Conservation (phyloP, 1,284 basidiomycete genomes). For the Irpex sp. region DNA sequence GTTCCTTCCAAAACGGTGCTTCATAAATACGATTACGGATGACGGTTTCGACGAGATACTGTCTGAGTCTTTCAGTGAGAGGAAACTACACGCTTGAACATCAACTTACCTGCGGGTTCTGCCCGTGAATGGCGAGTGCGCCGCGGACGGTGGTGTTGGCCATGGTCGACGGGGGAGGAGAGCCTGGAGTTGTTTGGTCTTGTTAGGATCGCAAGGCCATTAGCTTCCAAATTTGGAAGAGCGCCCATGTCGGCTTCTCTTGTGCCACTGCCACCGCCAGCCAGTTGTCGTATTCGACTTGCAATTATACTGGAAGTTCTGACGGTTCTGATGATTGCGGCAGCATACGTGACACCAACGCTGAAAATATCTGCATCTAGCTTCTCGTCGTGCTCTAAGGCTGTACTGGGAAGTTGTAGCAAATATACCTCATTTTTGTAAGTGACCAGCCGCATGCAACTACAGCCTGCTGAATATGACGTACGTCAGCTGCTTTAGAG, state of each 20-base stretch:
- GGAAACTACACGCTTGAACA: background rate
- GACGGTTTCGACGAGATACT: conserved; percentile 97
- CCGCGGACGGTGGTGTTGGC: conserved; percentile 87
- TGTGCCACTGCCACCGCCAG: background rate
- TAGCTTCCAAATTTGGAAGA: conserved; percentile 6
- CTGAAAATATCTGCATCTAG: too few relatives aligned
- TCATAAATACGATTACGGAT: conserved; percentile 97
- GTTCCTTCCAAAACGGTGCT: conserved; percentile 94
- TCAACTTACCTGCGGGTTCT: conserved; percentile 77
- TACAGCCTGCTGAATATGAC: too few relatives aligned
- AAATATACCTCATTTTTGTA: too few relatives aligned
- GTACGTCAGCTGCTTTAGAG: too few relatives aligned
- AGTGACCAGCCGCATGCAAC: too few relatives aligned
- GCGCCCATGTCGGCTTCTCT: background rate
- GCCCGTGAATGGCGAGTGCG: conserved; percentile 86
- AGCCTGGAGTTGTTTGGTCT: conserved; percentile 17
- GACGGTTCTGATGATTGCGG: too few relatives aligned
- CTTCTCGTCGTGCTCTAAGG: too few relatives aligned
- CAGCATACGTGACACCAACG: too few relatives aligned
- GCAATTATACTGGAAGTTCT: too few relatives aligned
- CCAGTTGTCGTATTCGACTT: background rate
- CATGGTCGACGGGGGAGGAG: conserved; percentile 41
- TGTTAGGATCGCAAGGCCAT: conserved; percentile 20
- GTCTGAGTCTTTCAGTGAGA: conserved; percentile 24
- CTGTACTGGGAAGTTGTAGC: too few relatives aligned